Evolutionary conservation across 129 eudicot species (phyloP), one percentile per base, ranked within the genome.

Genomic region (Artemisia annua): DNA sequence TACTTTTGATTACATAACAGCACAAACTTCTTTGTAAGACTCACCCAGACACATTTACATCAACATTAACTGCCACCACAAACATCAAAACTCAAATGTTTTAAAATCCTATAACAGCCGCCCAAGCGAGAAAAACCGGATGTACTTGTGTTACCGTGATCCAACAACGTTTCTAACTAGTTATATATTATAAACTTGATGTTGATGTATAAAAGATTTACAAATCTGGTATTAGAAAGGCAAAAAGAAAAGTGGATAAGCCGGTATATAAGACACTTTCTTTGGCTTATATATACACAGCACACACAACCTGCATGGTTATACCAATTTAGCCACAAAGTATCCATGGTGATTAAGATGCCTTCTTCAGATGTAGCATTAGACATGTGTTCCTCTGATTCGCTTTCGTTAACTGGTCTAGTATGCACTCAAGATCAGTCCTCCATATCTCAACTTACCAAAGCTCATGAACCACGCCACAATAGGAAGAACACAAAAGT

Each of bases 391-490:
- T 71, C 82, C 2, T 71, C 82, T 4, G 73, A 78, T 35, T 78
- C 82, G 0, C 82, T 78, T 8, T 78, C 82, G 2, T 48, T 78
- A 64, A 78, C 78, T 5, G 73, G 78, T 28, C 66, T 78, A 49
- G 82, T 78, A 44, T 64, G 82, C 72, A 64, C 39, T 55, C 77
- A 71, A 78, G 75, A 77, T 2, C 8, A 35, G 9, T 35, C 44
- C 44, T 7, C 74, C 18, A 75, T 44, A 75, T 9, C 64, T 32
- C 16, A 77, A 1, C 55, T 52, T 1, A 3, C 49, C 35, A 35
- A 62, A 59, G 13, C 18, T 48, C 32, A 11, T 0, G 16, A 28
- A 18, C 76, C 30, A 59, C 68, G 12, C 18, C 76, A 51, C 65
- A 51, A 59, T 3, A 30, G 62, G 65, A 78, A 71, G 22, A 18